Evolutionary conservation across 83 land plant genomes (phyloP), one percentile per base, ranked within the genome.

Genomic region (Isoetes engelmannii): DNA sequence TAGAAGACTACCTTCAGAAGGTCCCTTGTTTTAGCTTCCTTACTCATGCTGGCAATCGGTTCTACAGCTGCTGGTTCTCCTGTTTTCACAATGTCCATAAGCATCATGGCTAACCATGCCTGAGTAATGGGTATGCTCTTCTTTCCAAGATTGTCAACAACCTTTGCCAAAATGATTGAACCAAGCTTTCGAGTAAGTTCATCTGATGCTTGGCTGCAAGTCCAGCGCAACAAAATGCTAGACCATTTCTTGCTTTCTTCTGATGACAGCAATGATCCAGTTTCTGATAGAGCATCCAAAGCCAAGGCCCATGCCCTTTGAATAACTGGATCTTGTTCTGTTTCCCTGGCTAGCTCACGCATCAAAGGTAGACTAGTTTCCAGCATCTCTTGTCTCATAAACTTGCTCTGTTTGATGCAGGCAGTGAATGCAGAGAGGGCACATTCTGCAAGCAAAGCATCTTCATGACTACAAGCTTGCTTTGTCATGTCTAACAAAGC

Each of bases 221-320:
- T 69, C 99, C 99, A 95, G 28, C 74, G 73, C 45, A 95, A 74
- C 7, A 95, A 80, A 82, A 91, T 95, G 5, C 80, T 85, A 50
- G 97, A 88, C 99, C 99, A 95, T 67, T 73, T 86, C 61, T 88
- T 85, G 59, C 93, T 84, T 63, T 95, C 97, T 68, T 88, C 87
- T 60, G 79, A 70, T 37, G 89, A 81, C 44, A 95, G 82, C 61
- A 79, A 81, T 28, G 70, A 65, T 47, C 81, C 87, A 7, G 63
- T 69, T 21, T 70, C 69, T 10, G 69, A 81, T 7, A 88, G 64
- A 55, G 86, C 65, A 71, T 87, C 89, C 43, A 95, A 70, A 17
- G 79, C 76, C 73, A 82, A 81, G 0, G 91, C 89, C 19, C 91
- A 56, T 51, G 80, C 56, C 63, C 83, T 89, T 75, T 95, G 99